These are phyloP conservation scores for Elasticomyces elasticus DNA, from an alignment of 495 filamentous ascomycete species.

Conservation along the genomic window DNA sequence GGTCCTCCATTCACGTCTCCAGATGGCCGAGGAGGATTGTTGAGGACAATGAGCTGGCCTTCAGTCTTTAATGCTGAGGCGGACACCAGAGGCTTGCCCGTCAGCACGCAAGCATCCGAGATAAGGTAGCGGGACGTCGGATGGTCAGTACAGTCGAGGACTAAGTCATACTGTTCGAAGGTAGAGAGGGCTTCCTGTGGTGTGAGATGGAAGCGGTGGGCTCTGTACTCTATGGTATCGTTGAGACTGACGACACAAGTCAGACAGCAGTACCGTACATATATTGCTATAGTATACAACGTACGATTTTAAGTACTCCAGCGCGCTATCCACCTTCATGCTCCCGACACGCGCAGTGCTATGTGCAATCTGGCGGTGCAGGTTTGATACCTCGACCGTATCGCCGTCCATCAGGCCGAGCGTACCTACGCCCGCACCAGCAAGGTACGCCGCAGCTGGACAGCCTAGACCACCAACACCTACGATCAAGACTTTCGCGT, in stretches of 20 bases:
- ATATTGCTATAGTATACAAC: conserved; percentile 17
- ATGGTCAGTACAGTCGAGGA: conserved; percentile 91
- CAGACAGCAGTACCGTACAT: neutral
- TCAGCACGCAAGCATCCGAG: conserved; percentile 75
- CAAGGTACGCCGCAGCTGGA: conserved; percentile 81
- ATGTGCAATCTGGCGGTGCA: conserved; percentile 87
- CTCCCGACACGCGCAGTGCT: conserved; percentile 58
- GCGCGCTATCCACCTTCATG: conserved; percentile 71
- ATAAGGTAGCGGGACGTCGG: conserved; percentile 86
- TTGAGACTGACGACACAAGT: conserved; percentile 47
- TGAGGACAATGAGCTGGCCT: conserved; percentile 81
- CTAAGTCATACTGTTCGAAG: conserved; percentile 62
- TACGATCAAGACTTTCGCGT: conserved; percentile 66
- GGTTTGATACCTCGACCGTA: conserved; percentile 76
- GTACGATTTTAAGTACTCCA: conserved; percentile 54
- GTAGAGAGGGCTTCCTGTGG: conserved; percentile 54
- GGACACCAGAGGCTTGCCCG: conserved; percentile 71
- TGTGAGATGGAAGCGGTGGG: conserved; percentile 51
- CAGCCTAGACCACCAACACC: conserved; percentile 89
- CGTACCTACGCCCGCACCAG: conserved; percentile 75
- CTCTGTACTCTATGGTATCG: conserved; percentile 51
- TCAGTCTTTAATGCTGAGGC: conserved; percentile 79
- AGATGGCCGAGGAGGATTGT: conserved; percentile 47
- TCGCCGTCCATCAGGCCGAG: conserved; percentile 83
- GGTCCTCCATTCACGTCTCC: conserved; percentile 51